Base-by-base conservation (phyloP, 1,284 basidiomycete species). In the Wolfiporia cocos region DNA sequence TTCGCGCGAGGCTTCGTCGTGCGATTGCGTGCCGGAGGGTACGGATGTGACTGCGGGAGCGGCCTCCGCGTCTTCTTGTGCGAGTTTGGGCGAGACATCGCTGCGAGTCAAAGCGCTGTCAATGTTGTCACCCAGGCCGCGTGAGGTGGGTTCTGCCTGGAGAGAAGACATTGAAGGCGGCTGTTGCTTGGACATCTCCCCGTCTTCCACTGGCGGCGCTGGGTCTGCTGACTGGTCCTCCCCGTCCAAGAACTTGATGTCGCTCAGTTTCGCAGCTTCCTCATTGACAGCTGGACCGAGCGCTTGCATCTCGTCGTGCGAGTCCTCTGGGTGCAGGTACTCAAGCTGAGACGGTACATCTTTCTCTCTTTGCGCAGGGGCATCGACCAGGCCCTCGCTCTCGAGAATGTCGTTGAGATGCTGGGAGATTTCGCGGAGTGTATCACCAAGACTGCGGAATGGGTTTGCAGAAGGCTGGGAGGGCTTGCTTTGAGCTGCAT, bases 211-310 rank as follows among this genome's bases (percentile, higher is more conserved):
- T 1, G 45, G 62, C 15, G 61, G 58, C 2, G 62, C 41, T 10
- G 54, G 43, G 29, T 55, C 56, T 10, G 61, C 58, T 17, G 51
- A 45, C 45, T 76, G 54, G 29, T 61, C 57, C 15, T 71, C 69
- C 15, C 83, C 79, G 47, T 91, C 88, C 17, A 80, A 61, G 48
- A 95, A 71, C 34, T 78, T 83, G 22, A 96, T 76, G 37, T 93
- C 83, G 49, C 83, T 78, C 37, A 97, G 70, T 56, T 86, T 90
- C 26, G 88, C 83, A 26, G 81, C 78, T 58, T 93, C 81, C 51
- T 94, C 90, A 35, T 88, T 81, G 10, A 77, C 78, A 1, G 93
- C 87, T 1, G 89, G 81, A 4, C 93, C 95, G 10, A 98, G 75
- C 1, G 93, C 92, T 62, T 98, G 92, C 75, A 89, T 85, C 39